Conservation (phyloP, 345 rosid genomes). For the Toxicodendron radicans region DNA sequence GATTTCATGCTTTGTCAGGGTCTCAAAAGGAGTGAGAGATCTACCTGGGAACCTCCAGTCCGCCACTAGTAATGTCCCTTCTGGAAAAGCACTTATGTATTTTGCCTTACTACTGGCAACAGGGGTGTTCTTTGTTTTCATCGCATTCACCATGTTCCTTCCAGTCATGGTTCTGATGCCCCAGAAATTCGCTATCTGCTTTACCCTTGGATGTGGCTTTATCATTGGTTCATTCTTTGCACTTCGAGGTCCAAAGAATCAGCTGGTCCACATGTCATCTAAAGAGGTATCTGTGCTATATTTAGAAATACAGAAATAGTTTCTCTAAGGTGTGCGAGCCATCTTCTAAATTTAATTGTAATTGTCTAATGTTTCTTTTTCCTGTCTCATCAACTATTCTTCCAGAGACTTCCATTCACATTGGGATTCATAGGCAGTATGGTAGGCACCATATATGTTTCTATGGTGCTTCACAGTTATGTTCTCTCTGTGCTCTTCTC, state of each 20-base stretch:
- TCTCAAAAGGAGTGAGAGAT: slow-evolving; percentile 88
- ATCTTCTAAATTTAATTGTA: not conserved
- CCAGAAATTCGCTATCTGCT: slow-evolving; percentile 92
- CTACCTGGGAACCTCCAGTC: slow-evolving; percentile 78
- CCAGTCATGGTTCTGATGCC: slow-evolving; percentile 93
- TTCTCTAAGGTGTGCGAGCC: not conserved
- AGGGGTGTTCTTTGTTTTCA: slow-evolving; percentile 81
- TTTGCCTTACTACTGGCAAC: slow-evolving; percentile 77
- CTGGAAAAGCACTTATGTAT: slow-evolving; percentile 82
- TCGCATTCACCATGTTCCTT: slow-evolving; percentile 92
- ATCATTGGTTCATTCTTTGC: slow-evolving; percentile 88
- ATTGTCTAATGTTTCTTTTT: slow-evolving; percentile 2
- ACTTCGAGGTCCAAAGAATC: slow-evolving; percentile 82
- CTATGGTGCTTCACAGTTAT: slow-evolving; percentile 95
- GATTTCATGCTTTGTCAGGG: slow-evolving; percentile 41
- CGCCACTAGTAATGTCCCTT: slow-evolving; percentile 82
- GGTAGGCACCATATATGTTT: slow-evolving; percentile 88
- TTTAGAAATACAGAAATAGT: not conserved
- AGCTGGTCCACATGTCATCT: slow-evolving; percentile 78
- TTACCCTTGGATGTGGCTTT: slow-evolving; percentile 82
- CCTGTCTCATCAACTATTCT: slow-evolving; percentile 16
- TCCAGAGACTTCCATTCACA: slow-evolving; percentile 90
- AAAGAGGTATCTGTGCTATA: slow-evolving; percentile 57
- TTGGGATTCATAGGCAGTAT: slow-evolving; percentile 77
- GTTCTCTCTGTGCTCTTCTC: slow-evolving; percentile 89